Percentiles rank a stretch among this genome's conserved stretches.
phyloP scores from a whole-genome alignment of 768 basidiomycete genomes.

The Trichaptum fuscoviolaceum region DNA sequence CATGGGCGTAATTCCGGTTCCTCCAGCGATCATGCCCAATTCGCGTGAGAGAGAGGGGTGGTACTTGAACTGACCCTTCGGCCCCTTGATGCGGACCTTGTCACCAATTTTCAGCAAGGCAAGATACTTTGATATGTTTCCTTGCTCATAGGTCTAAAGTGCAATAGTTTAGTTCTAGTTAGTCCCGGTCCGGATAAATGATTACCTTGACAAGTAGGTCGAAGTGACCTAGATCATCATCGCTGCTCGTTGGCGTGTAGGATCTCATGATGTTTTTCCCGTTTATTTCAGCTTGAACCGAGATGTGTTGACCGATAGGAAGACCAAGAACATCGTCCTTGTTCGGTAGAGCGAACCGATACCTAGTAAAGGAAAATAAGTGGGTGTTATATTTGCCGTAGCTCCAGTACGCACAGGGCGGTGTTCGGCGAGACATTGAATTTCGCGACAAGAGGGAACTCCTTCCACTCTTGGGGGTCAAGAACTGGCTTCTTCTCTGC shows the following conservation, averaged over 20 bases:
- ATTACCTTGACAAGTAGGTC: slow-evolving; percentile 94
- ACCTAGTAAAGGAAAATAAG: slow-evolving; percentile 41
- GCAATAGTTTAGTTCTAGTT: neutral
- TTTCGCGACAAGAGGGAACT: slow-evolving; percentile 79
- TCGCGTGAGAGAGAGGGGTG: slow-evolving; percentile 62
- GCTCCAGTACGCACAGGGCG: slow-evolving; percentile 59
- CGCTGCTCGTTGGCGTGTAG: slow-evolving; percentile 94
- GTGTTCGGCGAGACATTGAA: slow-evolving; percentile 90
- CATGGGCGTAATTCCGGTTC: slow-evolving; percentile 99
- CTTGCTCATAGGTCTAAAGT: slow-evolving; percentile 86
- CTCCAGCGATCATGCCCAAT: slow-evolving; percentile 96
- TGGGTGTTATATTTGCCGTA: slow-evolving; percentile 4
- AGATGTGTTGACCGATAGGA: slow-evolving; percentile 95
- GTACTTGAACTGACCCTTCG: slow-evolving; percentile 94
- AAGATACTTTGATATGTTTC: slow-evolving; percentile 91
- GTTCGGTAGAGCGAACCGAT: slow-evolving; percentile 83
- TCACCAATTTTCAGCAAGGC: slow-evolving; percentile 81
- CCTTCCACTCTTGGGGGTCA: slow-evolving; percentile 71
- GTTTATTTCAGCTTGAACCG: slow-evolving; percentile 82
- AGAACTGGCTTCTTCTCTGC: slow-evolving; percentile 67
- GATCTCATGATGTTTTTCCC: slow-evolving; percentile 87
- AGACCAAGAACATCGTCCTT: slow-evolving; percentile 79
- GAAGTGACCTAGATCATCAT: slow-evolving; percentile 90
- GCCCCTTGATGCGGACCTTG: slow-evolving; percentile 87
- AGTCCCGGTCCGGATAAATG: neutral